Base-by-base conservation (phyloP, 1,284 basidiomycete genomes). In the Puccinia triticina region DNA sequence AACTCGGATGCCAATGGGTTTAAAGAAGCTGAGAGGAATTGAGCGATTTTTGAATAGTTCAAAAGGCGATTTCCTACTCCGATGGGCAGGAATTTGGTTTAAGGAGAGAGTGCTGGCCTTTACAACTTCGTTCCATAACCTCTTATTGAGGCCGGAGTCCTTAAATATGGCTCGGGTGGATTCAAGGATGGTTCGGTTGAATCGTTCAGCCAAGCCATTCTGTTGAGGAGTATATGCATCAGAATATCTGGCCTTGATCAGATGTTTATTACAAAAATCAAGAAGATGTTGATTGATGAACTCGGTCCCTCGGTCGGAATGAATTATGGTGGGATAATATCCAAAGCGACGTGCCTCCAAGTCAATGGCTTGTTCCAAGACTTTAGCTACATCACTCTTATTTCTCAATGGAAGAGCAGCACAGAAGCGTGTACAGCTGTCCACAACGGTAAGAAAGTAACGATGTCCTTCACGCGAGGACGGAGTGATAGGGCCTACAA, bases 141-240 rank as follows among this genome's bases (percentile, higher is more conserved):
- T 5, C 29, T 50, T 29, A 10, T 50, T 7, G n/a, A n/a, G n/a
- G n/a, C n/a, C n/a, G n/a, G n/a, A n/a, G 34, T 72, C 69, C 18
- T 72, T 43, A 1, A 72, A n/a, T 18, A 50, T 53, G 2, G 69
- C 32, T 53, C 26, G 18, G 23, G 53, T 26, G 0, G 46, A 72
- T 0, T 72, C 69, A 48, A 72, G 69, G 0, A 72, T 72, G 0
- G 69, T 50, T 4, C 26, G 2, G 18, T 72, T 72, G 46, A 50
- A 72, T 12, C 40, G 4, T 12, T 43, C 40, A 4, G 40, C 40
- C 12, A 43, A 12, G 40, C 40, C 40, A 43, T 72, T 53, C 26
- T 72, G 69, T 72, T 72, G 69, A 4, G 69, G 69, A 0, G 69
- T 72, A 26, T 72, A 72, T 21, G 69, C 21, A 23, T 72, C 48